Conservation (phyloP, 805 yeast species). For the Candida rishiriensis region DNA sequence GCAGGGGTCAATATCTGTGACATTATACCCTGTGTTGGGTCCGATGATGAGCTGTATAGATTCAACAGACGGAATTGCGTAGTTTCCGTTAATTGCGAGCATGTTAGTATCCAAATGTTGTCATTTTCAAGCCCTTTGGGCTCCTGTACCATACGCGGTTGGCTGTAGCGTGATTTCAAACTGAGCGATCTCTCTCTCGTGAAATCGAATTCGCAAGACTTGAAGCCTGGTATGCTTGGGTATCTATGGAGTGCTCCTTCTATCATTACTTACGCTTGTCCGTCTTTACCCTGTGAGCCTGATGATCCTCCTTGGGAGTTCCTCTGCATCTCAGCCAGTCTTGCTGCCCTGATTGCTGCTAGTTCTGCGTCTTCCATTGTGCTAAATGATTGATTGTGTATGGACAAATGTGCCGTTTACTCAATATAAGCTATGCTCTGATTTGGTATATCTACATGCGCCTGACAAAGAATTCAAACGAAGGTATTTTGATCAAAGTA, state of each 20-base stretch:
- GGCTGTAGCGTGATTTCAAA: no score
- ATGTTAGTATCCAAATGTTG: constrained; percentile 1
- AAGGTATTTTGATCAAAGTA: no score
- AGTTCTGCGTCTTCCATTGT: constrained; percentile 83
- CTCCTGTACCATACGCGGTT: no score
- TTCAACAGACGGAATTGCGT: no score
- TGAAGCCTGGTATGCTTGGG: no score
- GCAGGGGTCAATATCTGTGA: constrained; percentile 72
- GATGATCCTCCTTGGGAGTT: constrained; percentile 34
- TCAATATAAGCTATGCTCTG: no score
- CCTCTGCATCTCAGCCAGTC: constrained; percentile 76
- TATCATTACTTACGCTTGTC: constrained; percentile 11
- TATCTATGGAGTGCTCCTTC: no score
- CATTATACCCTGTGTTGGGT: constrained; percentile 33
- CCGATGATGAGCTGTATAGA: constrained; percentile 11
- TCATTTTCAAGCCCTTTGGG: background rate
- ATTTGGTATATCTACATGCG: no score
- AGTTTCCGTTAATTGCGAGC: constrained; percentile 4
- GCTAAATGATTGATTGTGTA: background rate
- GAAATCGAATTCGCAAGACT: no score
- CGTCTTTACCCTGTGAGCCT: constrained; percentile 9
- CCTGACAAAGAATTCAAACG: no score
- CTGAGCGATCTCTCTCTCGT: no score
- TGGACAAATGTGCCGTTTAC: no score
- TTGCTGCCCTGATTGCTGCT: constrained; percentile 88